Base-by-base conservation (phyloP, 2,329 filamentous ascomycete genomes). In the Fusarium pilosicola region DNA sequence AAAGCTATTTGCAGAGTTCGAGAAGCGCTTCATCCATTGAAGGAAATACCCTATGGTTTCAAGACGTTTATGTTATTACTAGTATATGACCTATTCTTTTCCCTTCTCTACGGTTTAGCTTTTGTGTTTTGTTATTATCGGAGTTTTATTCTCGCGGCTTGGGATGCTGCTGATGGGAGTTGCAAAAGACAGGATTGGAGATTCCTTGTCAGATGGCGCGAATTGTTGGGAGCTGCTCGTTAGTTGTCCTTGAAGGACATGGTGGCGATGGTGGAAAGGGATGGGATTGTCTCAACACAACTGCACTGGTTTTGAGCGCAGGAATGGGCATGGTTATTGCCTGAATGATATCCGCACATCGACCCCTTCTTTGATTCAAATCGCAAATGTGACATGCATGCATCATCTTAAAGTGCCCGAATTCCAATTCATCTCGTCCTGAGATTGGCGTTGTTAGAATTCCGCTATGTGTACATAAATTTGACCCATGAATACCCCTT, bases 1-100 rank as follows among this genome's bases (percentile, higher is more conserved):
- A n/a, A 91, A 95, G 85, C 86, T 99, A 34, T 93, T 94, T 79
- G 84, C 86, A 14, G 95, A 97, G 83, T 94, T 99, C 81, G 91
- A 94, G 84, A 89, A 86, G 79, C 88, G 93, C 64, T 98, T 98
- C 65, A 78, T 80, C 46, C 59, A 73, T 38, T 82, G 57, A 76
- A 51, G 56, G 38, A 46, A 46, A 70, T 69, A 71, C 62, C 62
- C 61, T 52, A 46, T 26, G 49, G 48, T 45, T 74, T 71, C 54
- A 60, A 64, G 17, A 71, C 36, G 45, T 65, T 55, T 45, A 71
- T 36, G 52, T 62, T 54, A 46, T 59, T 56, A 69, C 34, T 57
- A 64, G 15, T 66, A 54, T 58, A 67, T 49, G 57, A 65, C 32
- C 68, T 60, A 62, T 68, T 64, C 28, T 28, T 65, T 66, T 20